A percentile compares a stretch with the other conserved stretches of the same genome.
Evolutionary conservation across 495 filamentous ascomycete genomes (phyloP).

Genomic region (Hyaloscypha hepaticicola): DNA sequence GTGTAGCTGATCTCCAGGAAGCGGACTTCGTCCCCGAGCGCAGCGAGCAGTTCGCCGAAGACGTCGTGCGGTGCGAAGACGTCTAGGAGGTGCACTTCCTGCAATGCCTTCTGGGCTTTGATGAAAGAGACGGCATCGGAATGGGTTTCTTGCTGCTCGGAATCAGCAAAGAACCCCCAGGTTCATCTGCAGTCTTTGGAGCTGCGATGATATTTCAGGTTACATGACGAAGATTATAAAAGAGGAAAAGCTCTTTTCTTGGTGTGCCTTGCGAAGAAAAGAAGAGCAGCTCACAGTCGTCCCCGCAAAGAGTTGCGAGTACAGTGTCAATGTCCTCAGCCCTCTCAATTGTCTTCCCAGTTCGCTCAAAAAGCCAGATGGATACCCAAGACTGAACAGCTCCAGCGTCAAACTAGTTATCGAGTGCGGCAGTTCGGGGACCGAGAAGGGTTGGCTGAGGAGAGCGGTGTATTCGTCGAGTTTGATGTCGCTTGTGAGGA

Average conservation of each 20-base stretch:
- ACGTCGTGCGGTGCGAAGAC: slow-evolving; percentile 39
- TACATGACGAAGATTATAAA: no score
- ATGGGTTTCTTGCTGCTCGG: slow-evolving; percentile 24
- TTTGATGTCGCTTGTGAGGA: slow-evolving; percentile 28
- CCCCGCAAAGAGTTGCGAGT: slow-evolving; percentile 39
- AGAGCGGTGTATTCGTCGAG: slow-evolving; percentile 19
- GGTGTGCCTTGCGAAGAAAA: no score
- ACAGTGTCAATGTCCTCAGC: slow-evolving; percentile 39
- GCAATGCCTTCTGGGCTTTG: slow-evolving; percentile 22
- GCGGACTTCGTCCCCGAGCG: slow-evolving; percentile 24
- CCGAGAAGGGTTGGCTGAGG: slow-evolving; percentile 16
- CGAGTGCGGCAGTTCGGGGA: slow-evolving; percentile 25
- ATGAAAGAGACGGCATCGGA: slow-evolving; percentile 39
- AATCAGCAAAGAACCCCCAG: no score
- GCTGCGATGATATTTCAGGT: no score
- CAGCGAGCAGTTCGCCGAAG: slow-evolving; percentile 22
- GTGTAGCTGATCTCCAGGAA: slow-evolving; percentile 40
- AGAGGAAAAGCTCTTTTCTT: no score
- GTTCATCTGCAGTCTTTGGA: no score
- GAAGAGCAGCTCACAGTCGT: no score
- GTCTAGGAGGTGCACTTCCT: slow-evolving; percentile 43
- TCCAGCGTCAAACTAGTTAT: slow-evolving; percentile 42
- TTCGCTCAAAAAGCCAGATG: slow-evolving; percentile 36
- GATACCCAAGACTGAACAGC: slow-evolving; percentile 45
- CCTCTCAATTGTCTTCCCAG: slow-evolving; percentile 33